A percentile compares a stretch with the other conserved stretches of the same genome.
Conservation (phyloP, 257 asterid species). For the Agastache rugosa region DNA sequence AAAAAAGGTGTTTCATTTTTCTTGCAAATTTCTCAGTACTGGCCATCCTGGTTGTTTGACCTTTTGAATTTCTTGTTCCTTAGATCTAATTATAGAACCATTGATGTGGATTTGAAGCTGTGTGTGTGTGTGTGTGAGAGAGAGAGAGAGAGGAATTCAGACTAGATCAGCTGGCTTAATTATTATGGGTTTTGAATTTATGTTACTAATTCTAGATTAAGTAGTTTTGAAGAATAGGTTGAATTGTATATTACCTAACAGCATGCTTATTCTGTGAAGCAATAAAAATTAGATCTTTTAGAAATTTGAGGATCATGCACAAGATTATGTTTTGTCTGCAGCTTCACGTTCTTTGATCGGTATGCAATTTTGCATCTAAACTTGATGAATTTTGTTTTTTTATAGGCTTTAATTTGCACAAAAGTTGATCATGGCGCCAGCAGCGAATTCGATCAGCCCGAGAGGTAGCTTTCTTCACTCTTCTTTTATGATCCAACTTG, state of each 20-base stretch:
- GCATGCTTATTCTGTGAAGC: constrained; percentile 37
- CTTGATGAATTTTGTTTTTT: constrained; percentile 27
- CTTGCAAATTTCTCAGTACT: constrained; percentile 22
- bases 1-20: neutral
- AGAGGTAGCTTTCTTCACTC: constrained; percentile 47
- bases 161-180: constrained; percentile 15
- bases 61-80: neutral
- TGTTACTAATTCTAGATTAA: neutral
- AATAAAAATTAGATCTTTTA: constrained; percentile 18
- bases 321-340: constrained; percentile 17
- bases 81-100: constrained; percentile 37
- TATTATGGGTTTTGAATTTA: neutral
- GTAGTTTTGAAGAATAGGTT: neutral
- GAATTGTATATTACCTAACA: constrained; percentile 16
- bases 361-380: constrained; percentile 11
- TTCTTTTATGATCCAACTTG: neutral
- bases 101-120: constrained; percentile 20
- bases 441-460: constrained; percentile 56
- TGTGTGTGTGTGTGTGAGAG: neutral
- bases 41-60: constrained; percentile 14
- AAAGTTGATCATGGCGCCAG: constrained; percentile 54
- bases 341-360: constrained; percentile 29
- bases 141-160: neutral
- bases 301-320: constrained; percentile 41
- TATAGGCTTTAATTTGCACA: constrained; percentile 41